phyloP scores from a whole-genome alignment of 306 rosid species.

The Malus fusca region DNA sequence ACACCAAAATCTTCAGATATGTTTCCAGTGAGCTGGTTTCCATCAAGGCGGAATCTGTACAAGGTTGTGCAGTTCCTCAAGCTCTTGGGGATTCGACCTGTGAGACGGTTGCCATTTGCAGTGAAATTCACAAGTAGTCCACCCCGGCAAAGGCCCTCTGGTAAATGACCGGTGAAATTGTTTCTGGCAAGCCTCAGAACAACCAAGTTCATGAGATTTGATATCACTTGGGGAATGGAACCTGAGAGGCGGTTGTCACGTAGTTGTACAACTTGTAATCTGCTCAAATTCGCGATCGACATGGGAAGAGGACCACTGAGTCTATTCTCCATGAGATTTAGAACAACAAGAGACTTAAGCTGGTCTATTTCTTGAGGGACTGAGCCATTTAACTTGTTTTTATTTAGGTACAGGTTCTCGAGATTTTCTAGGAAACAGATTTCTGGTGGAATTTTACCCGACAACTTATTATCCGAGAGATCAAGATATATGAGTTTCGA shows the following conservation, averaged over 20 bases:
- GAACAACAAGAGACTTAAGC: conserved; percentile 14
- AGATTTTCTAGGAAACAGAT: conserved; percentile 6
- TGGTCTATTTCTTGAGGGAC: conserved; percentile 10
- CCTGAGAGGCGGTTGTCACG: neutral
- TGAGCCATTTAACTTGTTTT: neutral
- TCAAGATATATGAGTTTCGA: neutral
- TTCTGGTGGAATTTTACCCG: conserved; percentile 1
- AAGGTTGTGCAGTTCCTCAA: neutral
- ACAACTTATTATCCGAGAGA: neutral
- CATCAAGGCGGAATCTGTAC: conserved; percentile 4
- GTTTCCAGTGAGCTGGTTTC: conserved; percentile 1
- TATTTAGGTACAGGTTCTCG: neutral
- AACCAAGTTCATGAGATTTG: neutral
- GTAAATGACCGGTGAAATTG: neutral
- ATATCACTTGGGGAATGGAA: neutral
- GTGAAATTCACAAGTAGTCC: neutral
- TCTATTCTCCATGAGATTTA: conserved; percentile 11
- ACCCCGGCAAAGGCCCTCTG: neutral
- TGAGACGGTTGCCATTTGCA: neutral
- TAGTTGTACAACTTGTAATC: neutral
- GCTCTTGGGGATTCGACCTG: conserved; percentile 8
- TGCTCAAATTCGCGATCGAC: conserved; percentile 17
- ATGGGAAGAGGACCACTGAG: conserved; percentile 16
- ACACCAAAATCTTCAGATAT: conserved; percentile 1
- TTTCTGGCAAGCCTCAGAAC: neutral